phyloP scores from a whole-genome alignment of 2,329 filamentous ascomycete genomes.

The Aspergillus jensenii region DNA sequence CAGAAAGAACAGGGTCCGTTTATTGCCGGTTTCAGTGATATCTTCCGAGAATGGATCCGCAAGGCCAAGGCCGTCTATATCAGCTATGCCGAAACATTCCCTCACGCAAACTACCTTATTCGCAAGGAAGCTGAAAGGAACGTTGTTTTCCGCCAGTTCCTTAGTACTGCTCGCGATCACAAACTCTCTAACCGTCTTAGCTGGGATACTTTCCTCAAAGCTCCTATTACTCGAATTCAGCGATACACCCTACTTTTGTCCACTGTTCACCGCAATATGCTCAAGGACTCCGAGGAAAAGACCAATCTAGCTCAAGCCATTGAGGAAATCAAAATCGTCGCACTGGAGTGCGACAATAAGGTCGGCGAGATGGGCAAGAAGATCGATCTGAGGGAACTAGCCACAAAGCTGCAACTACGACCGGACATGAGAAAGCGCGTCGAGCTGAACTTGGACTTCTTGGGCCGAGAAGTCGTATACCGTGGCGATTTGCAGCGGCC shows the following conservation, averaged over 20 bases:
- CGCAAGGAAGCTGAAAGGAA: conserved; percentile 83
- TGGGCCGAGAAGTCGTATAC: conserved; percentile 87
- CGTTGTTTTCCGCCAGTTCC: conserved; percentile 78
- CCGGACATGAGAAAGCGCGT: conserved; percentile 82
- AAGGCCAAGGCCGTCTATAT: conserved; percentile 88
- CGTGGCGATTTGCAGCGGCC: conserved; percentile 86
- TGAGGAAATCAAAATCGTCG: conserved; percentile 86
- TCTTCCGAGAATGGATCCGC: conserved; percentile 97
- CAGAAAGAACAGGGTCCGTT: conserved; percentile 96
- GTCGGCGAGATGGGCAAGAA: conserved; percentile 92
- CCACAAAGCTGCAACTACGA: conserved; percentile 77
- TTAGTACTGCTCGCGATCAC: conserved; percentile 76
- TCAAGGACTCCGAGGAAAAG: conserved; percentile 85
- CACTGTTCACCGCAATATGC: conserved; percentile 81
- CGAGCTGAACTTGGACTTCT: conserved; percentile 84
- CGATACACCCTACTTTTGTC: conserved; percentile 81
- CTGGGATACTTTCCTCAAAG: conserved; percentile 93
- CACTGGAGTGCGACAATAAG: conserved; percentile 84
- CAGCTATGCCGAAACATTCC: conserved; percentile 86
- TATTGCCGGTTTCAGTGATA: conserved; percentile 90
- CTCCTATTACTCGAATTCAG: conserved; percentile 88
- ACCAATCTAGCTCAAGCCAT: conserved; percentile 78
- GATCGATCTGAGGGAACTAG: conserved; percentile 82
- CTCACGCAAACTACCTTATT: conserved; percentile 77
- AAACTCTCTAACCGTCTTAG: conserved; percentile 78